phyloP scores from a whole-genome alignment of 352 stramenopile species.

The Phytophthora nicotianae region DNA sequence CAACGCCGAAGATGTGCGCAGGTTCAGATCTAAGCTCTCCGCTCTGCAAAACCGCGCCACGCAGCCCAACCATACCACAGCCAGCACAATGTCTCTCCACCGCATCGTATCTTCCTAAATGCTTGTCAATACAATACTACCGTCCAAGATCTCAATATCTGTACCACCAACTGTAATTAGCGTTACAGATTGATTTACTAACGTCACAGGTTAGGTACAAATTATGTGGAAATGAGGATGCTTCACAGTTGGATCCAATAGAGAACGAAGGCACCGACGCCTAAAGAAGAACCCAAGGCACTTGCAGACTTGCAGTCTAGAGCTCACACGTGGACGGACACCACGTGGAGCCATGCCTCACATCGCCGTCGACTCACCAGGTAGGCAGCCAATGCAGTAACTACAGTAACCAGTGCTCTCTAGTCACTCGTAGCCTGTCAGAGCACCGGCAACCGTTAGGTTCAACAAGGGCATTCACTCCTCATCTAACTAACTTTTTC shows the following conservation, averaged over 20 bases:
- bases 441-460: background rate
- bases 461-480: slow-evolving; percentile 7
- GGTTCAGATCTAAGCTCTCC: slow-evolving; percentile 15
- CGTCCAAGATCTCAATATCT: slow-evolving; percentile 12
- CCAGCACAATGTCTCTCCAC: background rate
- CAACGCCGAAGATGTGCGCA: slow-evolving; percentile 21
- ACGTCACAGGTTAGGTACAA: background rate
- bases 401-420: background rate
- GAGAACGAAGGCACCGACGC: slow-evolving; percentile 10
- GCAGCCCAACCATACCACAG: slow-evolving; percentile 4
- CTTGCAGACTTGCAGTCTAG: slow-evolving; percentile 7
- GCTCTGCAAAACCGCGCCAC: background rate
- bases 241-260: slow-evolving; percentile 17
- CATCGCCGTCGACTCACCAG: background rate
- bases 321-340: slow-evolving; percentile 1
- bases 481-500: background rate
- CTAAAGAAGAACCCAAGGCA: slow-evolving; percentile 17
- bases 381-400: background rate
- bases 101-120: slow-evolving; percentile 20
- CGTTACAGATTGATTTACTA: slow-evolving; percentile 3
- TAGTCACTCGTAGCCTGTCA: background rate
- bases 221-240: slow-evolving; percentile 2
- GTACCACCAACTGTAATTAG: slow-evolving; percentile 1
- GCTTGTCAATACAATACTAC: slow-evolving; percentile 19
- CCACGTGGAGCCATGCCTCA: slow-evolving; percentile 14